phyloP scores from a whole-genome alignment of 192 early-diverging fungal species.

The Umbelopsis sp. region DNA sequence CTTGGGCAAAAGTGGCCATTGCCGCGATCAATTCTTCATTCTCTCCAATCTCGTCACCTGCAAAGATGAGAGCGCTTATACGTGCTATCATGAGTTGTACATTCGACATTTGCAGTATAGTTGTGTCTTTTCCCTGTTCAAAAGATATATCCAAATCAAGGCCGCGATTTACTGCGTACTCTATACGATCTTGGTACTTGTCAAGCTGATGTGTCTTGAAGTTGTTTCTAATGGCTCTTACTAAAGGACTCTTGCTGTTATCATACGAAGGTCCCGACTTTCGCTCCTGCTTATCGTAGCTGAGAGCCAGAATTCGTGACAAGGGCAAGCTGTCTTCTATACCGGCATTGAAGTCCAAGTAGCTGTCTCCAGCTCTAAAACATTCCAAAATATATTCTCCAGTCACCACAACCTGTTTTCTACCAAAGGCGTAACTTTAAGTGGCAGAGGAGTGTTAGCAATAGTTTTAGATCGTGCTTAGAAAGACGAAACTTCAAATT shows the following conservation, averaged over 20 bases:
- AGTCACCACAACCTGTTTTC: constrained; percentile 9
- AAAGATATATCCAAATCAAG: constrained; percentile 12
- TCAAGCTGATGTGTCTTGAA: constrained; percentile 21
- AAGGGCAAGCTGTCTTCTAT: constrained; percentile 24
- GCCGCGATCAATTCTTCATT: constrained; percentile 11
- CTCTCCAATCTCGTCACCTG: constrained; percentile 22
- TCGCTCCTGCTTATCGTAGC: constrained; percentile 24
- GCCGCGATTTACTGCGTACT: constrained; percentile 1
- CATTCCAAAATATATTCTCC: constrained; percentile 22
- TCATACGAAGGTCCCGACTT: not conserved
- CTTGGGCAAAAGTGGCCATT: constrained; percentile 30
- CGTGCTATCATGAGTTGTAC: constrained; percentile 1
- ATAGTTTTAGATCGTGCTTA: too few species aligned
- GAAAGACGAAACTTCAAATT: not conserved
- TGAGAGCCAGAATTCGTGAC: not conserved
- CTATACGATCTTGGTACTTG: constrained; percentile 27
- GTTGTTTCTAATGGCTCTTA: constrained; percentile 24
- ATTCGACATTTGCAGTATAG: not conserved
- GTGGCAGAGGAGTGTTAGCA: not conserved
- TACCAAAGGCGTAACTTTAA: constrained; percentile 4
- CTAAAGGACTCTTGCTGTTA: not conserved
- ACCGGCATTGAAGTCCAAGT: constrained; percentile 25
- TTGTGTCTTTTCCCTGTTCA: not conserved
- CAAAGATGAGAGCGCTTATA: constrained; percentile 25
- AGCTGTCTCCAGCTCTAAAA: constrained; percentile 5